Conservation (phyloP, 495 filamentous ascomycete species). For the Penicillium cinerascens region DNA sequence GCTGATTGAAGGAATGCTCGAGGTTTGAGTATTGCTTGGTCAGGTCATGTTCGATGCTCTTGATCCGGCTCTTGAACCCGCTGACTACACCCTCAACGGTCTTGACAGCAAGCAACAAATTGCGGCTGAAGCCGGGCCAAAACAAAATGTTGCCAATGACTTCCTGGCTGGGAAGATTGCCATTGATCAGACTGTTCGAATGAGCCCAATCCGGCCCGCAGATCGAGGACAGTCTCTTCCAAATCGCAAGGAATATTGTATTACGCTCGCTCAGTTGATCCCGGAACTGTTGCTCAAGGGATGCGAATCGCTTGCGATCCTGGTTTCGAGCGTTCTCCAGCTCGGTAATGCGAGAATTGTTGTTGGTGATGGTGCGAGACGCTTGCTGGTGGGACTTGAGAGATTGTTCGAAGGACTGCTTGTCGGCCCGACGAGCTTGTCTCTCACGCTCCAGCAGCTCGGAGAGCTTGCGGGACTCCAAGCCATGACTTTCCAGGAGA, state of each 20-base stretch:
- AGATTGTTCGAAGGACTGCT: conserved; percentile 79
- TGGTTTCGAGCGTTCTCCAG: conserved; percentile 70
- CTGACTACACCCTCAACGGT: conserved; percentile 77
- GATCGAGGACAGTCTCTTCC: conserved; percentile 80
- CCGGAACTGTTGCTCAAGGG: conserved; percentile 72
- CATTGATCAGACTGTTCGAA: conserved; percentile 83
- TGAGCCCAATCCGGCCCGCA: conserved; percentile 92
- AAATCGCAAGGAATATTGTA: conserved; percentile 75
- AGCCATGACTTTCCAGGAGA: conserved; percentile 81
- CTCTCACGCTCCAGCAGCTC: conserved; percentile 92
- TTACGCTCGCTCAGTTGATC: conserved; percentile 90
- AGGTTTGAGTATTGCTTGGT: conserved; percentile 86
- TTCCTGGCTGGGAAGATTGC: conserved; percentile 77
- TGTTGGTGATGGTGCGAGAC: conserved; percentile 74
- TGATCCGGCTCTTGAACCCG: conserved; percentile 77
- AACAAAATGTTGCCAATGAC: conserved; percentile 68
- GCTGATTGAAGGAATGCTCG: conserved; percentile 72
- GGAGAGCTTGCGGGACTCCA: conserved; percentile 78
- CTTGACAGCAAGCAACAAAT: conserved; percentile 81
- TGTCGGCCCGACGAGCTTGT: conserved; percentile 75
- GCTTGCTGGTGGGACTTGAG: conserved; percentile 83
- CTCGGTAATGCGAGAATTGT: conserved; percentile 78
- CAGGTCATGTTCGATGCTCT: conserved; percentile 79
- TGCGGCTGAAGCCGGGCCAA: conserved; percentile 82
- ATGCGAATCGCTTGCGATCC: conserved; percentile 69